phyloP scores from a whole-genome alignment of 176 grass and related monocot species.

The Alloteropsis semialata region DNA sequence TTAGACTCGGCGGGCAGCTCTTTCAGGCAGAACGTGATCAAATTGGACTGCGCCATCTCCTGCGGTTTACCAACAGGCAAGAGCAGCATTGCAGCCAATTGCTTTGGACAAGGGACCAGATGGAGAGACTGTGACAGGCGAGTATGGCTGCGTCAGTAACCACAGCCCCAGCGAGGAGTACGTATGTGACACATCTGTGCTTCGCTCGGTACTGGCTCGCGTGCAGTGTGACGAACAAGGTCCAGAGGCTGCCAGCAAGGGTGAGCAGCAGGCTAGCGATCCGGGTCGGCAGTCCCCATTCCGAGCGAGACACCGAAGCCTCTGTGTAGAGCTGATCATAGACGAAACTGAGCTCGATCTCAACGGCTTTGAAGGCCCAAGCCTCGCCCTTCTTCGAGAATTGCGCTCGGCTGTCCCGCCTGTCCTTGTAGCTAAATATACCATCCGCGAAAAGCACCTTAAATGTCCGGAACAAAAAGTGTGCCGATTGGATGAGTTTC shows the following conservation, averaged over 20 bases:
- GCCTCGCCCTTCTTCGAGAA: not conserved
- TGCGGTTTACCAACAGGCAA: not conserved
- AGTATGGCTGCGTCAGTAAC: not conserved
- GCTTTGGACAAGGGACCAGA: not conserved
- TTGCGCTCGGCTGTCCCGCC: not conserved
- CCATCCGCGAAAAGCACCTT: conserved; percentile 25
- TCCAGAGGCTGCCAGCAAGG: not conserved
- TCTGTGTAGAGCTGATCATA: conserved; percentile 37
- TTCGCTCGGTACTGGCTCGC: not conserved
- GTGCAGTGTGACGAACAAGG: not conserved
- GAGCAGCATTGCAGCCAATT: not conserved
- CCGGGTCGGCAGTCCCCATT: not conserved
- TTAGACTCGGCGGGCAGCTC: not conserved
- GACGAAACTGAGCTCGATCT: conserved; percentile 35
- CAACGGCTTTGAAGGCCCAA: conserved; percentile 30
- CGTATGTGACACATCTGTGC: not conserved
- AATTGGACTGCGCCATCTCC: not conserved
- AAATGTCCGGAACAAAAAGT: conserved; percentile 14
- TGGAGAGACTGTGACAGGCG: not conserved
- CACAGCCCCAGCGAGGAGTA: not conserved
- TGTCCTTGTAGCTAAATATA: conserved; percentile 24
- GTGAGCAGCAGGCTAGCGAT: not conserved
- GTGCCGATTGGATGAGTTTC: not conserved
- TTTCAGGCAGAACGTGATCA: not conserved
- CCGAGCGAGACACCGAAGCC: not conserved